Conservation (phyloP, 805 yeast species). For the Saccharomycopsis synnaedendra region DNA sequence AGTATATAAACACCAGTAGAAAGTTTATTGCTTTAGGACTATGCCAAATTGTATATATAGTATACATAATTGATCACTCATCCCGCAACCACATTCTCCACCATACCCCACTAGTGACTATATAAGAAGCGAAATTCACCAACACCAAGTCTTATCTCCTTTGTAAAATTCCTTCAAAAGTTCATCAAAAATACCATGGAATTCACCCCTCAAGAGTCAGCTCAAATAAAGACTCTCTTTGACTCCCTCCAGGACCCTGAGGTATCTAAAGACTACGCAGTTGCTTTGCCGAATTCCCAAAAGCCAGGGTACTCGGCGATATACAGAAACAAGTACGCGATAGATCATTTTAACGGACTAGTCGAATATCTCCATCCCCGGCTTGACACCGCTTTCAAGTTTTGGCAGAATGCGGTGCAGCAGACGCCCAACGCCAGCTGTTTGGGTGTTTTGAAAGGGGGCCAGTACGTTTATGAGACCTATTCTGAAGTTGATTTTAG, state of each 20-base stretch:
- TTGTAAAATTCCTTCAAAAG: too few species aligned
- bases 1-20: too few species aligned
- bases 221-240: too few species aligned
- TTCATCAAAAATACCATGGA: too few species aligned
- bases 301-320: constrained; percentile 33
- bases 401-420: constrained; percentile 32
- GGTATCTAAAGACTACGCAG: constrained; percentile 12
- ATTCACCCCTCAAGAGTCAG: too few species aligned
- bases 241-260: not conserved
- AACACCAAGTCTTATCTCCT: too few species aligned
- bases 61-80: too few species aligned
- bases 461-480: constrained; percentile 19
- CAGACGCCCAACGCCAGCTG: constrained; percentile 28
- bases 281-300: constrained; percentile 26
- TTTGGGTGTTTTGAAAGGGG: constrained; percentile 28
- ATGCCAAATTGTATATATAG: too few species aligned
- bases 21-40: too few species aligned
- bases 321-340: constrained; percentile 27
- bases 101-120: too few species aligned
- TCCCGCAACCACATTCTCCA: too few species aligned
- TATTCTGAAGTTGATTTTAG: constrained; percentile 25
- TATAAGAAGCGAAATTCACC: too few species aligned
- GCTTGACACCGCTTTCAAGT: constrained; percentile 32
- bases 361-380: constrained; percentile 32
- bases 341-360: constrained; percentile 17